Base-by-base conservation (phyloP, 2,329 filamentous ascomycete genomes). In the Akanthomyces muscarius region DNA sequence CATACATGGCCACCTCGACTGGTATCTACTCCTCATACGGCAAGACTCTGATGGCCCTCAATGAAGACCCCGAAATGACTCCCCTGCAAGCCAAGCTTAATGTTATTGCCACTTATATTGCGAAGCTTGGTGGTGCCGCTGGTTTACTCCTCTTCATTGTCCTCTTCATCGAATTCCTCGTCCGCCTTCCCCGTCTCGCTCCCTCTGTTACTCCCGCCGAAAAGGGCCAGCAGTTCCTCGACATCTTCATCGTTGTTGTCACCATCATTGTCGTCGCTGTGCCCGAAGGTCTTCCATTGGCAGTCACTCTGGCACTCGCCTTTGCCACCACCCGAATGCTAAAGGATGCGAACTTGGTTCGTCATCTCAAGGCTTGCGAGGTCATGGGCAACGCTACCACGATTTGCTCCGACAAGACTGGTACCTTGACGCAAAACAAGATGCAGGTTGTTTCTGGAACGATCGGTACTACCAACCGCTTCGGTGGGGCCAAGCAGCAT, bases 81-180 rank as follows among this genome's bases (percentile, higher is more conserved):
- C 89, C 89, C 14, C 81, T 92, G 23, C 89, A 92, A 74, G 86
- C 86, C 65, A 92, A 92, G 76, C 81, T 92, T 59, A 90, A 89
- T 70, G 80, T 85, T 65, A 86, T 92, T 66, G 89, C 89, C 64
- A 87, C 90, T 67, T 91, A 89, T 77, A 92, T 92, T 72, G 89
- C 89, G 63, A 90, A 90, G 74, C 78, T 91, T 42, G 89, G 89
- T 75, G 91, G 91, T 72, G 86, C 82, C 57, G 91, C 92, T 55
- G 91, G 89, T 67, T 79, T 95, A 16, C 78, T 92, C 10, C 81
- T 97, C 53, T 97, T 97, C 76, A 81, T 94, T 53, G 89, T 96
- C 52, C 81, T 97, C 16, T 86, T 97, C 70, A 93, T 97, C 77
- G 85, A 92, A 69, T 97, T 96, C 72, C 80, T 95, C 11, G 91